A percentile compares a stretch with the other conserved stretches of the same genome.
phyloP scores from a whole-genome alignment of 257 asterid genomes.

The Fraxinus cuspidata region DNA sequence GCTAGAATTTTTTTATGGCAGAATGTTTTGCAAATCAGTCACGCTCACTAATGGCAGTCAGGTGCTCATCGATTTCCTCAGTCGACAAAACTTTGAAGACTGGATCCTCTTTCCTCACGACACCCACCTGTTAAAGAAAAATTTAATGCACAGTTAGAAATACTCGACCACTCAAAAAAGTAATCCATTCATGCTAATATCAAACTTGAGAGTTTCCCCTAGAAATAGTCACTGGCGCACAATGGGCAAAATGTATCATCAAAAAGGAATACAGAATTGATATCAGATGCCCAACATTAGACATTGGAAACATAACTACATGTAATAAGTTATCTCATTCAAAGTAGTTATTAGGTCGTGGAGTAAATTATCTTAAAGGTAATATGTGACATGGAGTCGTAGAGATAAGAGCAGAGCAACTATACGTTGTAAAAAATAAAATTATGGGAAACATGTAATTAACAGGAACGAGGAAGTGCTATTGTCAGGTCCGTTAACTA shows the following conservation, averaged over 20 bases:
- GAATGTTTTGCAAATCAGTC: slow-evolving; percentile 45
- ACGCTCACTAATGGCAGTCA: slow-evolving; percentile 95
- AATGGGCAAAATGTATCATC: neutral
- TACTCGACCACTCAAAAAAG: neutral
- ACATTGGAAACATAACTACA: too few species aligned
- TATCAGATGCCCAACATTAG: too few species aligned
- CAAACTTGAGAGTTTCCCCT: neutral
- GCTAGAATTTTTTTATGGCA: slow-evolving; percentile 9
- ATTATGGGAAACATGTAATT: neutral
- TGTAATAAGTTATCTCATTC: too few species aligned
- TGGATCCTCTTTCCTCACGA: slow-evolving; percentile 74
- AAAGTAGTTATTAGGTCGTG: too few species aligned
- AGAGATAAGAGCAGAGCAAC: neutral
- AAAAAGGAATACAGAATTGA: too few species aligned
- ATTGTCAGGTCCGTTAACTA: slow-evolving; percentile 24
- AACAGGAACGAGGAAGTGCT: neutral
- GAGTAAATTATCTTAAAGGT: neutral
- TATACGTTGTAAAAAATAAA: too few species aligned
- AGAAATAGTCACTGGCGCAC: neutral
- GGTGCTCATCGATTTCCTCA: slow-evolving; percentile 92
- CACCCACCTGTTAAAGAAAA: slow-evolving; percentile 67
- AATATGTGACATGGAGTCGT: neutral
- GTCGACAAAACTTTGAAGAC: slow-evolving; percentile 75
- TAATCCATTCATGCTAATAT: neutral
- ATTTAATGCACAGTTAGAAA: too few species aligned